A percentile compares a stretch with the other conserved stretches of the same genome.
These are phyloP conservation scores for Gossypium longicalyx DNA, from an alignment of 345 rosid species.

Conservation along the genomic window DNA sequence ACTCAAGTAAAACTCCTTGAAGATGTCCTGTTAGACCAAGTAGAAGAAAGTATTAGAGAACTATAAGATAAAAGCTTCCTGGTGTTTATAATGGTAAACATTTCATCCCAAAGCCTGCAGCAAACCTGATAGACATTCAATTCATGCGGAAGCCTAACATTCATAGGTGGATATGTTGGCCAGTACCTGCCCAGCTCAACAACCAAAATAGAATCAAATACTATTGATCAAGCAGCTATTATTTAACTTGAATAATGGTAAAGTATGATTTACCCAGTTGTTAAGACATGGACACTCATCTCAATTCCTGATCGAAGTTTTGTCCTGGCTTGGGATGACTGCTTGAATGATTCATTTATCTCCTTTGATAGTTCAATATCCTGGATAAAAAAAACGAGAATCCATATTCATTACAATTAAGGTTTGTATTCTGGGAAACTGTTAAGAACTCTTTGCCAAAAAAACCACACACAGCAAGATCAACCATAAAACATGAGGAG, in stretches of 20 bases:
- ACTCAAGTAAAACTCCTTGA: slow-evolving; percentile 95
- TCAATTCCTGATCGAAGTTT: slow-evolving; percentile 95
- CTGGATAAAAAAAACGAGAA: slow-evolving; percentile 35
- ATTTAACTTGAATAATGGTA: not conserved
- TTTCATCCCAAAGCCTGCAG: slow-evolving; percentile 18
- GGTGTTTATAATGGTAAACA: slow-evolving; percentile 2
- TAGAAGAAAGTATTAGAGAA: slow-evolving; percentile 8
- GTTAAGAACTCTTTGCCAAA: not conserved
- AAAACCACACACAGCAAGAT: slow-evolving; percentile 1
- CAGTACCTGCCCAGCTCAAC: slow-evolving; percentile 70
- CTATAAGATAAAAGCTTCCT: not conserved
- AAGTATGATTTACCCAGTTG: slow-evolving; percentile 65
- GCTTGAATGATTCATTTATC: slow-evolving; percentile 94
- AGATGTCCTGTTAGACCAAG: slow-evolving; percentile 65
- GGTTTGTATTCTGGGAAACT: not conserved
- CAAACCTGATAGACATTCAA: slow-evolving; percentile 93
- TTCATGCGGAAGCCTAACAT: slow-evolving; percentile 97
- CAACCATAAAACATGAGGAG: not conserved
- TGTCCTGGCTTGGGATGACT: slow-evolving; percentile 94
- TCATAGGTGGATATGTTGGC: slow-evolving; percentile 99
- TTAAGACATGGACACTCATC: slow-evolving; percentile 95
- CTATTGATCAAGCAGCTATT: not conserved
- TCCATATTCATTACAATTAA: slow-evolving; percentile 14
- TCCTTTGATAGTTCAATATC: slow-evolving; percentile 97
- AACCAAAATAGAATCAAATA: slow-evolving; percentile 18